Conservation (phyloP, 202 grass and related monocot genomes). For the Cymbopogon flexuosus region DNA sequence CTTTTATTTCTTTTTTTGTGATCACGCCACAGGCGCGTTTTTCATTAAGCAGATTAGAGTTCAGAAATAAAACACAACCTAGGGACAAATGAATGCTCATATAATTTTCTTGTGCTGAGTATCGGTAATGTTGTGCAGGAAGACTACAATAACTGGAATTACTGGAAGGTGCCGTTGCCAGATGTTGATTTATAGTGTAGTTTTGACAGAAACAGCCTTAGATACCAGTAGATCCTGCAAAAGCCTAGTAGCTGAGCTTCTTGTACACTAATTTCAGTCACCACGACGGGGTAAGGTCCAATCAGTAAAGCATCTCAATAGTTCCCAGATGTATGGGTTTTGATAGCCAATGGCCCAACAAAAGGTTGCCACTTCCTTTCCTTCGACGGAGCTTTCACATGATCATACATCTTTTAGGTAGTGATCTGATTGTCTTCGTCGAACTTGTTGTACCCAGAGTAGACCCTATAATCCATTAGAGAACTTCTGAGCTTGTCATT, state of each 20-base stretch:
- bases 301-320: slow-evolving; percentile 27
- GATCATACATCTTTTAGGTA: slow-evolving; percentile 43
- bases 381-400: slow-evolving; percentile 8
- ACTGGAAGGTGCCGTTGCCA: slow-evolving; percentile 79
- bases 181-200: slow-evolving; percentile 51
- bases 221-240: slow-evolving; percentile 31
- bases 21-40: no score
- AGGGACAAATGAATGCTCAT: not conserved
- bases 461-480: no score
- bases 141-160: slow-evolving; percentile 91
- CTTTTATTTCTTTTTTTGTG: not conserved
- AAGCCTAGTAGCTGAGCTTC: slow-evolving; percentile 14
- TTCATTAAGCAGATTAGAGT: no score
- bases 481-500: not conserved
- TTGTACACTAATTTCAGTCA: slow-evolving; percentile 35
- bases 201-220: slow-evolving; percentile 31
- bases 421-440: slow-evolving; percentile 30
- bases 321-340: slow-evolving; percentile 19
- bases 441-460: slow-evolving; percentile 5
- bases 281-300: not conserved
- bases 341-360: slow-evolving; percentile 4
- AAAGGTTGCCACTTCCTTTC: not conserved
- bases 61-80: no score
- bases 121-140: slow-evolving; percentile 47
- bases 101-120: slow-evolving; percentile 25